These are phyloP conservation scores for Tulasnella sp. DNA, from an alignment of 768 basidiomycete genomes.

Conservation along the genomic window DNA sequence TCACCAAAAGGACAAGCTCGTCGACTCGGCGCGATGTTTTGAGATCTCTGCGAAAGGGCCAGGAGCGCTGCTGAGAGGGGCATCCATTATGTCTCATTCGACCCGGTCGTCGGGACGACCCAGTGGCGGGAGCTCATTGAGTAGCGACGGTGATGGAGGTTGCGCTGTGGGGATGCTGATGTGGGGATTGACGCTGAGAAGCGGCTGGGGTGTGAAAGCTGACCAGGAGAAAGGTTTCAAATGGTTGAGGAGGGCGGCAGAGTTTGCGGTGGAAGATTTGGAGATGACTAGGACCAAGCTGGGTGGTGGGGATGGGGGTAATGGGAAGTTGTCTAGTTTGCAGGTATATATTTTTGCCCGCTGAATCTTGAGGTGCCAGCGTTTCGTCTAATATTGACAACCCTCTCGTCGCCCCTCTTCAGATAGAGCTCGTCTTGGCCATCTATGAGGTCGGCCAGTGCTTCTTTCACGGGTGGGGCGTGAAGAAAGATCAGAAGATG, in stretches of 20 bases:
- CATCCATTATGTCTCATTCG: no score
- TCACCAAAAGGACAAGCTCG: conserved; percentile 62
- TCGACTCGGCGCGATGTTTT: conserved; percentile 60
- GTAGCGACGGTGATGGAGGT: conserved; percentile 46
- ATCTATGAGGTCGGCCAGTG: conserved; percentile 90
- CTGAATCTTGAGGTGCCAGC: neutral
- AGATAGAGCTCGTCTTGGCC: conserved; percentile 77
- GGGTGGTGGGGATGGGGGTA: neutral
- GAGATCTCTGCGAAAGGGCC: conserved; percentile 53
- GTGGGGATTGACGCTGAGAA: conserved; percentile 77
- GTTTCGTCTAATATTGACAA: neutral
- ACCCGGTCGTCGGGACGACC: no score
- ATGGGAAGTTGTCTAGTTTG: neutral
- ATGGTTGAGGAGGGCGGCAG: conserved; percentile 76
- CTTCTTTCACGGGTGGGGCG: conserved; percentile 89
- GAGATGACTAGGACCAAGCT: conserved; percentile 39
- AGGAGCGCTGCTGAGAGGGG: neutral
- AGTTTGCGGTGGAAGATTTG: conserved; percentile 65
- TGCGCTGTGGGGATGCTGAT: conserved; percentile 87
- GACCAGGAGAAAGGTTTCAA: conserved; percentile 70
- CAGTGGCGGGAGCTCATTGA: conserved; percentile 18
- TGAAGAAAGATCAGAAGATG: conserved; percentile 81
- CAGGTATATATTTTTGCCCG: neutral
- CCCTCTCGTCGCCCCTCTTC: neutral
- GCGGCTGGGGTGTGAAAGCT: conserved; percentile 81